Evolutionary conservation across 345 rosid genomes (phyloP).

Genomic region (Eucalyptus decipiens): DNA sequence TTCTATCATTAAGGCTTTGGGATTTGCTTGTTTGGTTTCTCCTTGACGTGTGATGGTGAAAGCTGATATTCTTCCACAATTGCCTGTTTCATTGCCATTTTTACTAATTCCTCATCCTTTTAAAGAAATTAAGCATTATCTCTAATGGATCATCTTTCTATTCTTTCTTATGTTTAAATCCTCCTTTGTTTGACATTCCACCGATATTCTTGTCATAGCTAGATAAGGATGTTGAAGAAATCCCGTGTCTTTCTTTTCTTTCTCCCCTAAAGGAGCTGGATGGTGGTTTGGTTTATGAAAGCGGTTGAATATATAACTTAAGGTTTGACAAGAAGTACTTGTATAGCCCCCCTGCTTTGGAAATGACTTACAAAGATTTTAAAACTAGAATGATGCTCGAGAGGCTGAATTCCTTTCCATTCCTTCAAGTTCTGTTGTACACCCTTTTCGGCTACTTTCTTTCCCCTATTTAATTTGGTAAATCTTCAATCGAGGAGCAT

Average conservation of each 20-base stretch:
- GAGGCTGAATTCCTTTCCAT: background rate
- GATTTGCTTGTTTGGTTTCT: background rate
- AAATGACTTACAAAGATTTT: background rate
- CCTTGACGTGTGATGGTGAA: background rate
- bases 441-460: background rate
- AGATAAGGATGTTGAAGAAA: background rate
- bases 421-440: background rate
- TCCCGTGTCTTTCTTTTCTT: background rate
- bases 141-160: background rate
- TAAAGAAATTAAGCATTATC: background rate
- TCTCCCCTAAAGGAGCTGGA: background rate
- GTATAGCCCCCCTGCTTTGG: background rate
- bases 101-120: background rate
- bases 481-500: background rate
- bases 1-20: background rate
- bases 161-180: background rate
- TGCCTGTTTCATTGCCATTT: background rate
- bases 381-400: background rate
- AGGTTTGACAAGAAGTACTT: background rate
- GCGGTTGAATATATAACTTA: background rate
- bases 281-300: background rate
- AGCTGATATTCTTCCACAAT: background rate
- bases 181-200: background rate
- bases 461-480: background rate
- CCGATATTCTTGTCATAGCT: background rate